phyloP scores from a whole-genome alignment of 805 yeast species.

The Ogataea sp. region DNA sequence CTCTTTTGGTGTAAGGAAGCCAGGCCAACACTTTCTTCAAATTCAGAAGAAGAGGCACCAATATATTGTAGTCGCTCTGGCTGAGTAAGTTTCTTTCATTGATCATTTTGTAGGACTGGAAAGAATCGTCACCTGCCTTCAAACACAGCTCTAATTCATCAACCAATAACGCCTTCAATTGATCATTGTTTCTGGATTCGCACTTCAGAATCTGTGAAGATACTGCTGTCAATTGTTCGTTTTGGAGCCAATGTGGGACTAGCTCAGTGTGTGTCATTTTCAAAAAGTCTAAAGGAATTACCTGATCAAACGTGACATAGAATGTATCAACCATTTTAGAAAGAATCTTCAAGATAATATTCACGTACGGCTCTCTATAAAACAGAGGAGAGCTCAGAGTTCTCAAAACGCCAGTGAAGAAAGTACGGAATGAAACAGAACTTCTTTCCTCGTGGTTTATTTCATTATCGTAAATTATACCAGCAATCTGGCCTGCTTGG shows the following conservation, averaged over 20 bases:
- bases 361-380: slow-evolving; percentile 50
- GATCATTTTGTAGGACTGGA: slow-evolving; percentile 21
- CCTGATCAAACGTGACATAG: slow-evolving; percentile 21
- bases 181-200: slow-evolving; percentile 7
- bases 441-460: slow-evolving; percentile 23
- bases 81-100: slow-evolving; percentile 43
- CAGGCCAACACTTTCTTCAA: slow-evolving; percentile 50
- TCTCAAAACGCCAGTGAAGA: slow-evolving; percentile 40
- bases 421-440: slow-evolving; percentile 36
- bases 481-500: slow-evolving; percentile 42
- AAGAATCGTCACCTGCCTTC: neutral
- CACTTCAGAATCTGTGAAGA: slow-evolving; percentile 24
- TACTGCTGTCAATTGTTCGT: slow-evolving; percentile 20
- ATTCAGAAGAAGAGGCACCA: slow-evolving; percentile 46
- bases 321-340: slow-evolving; percentile 30
- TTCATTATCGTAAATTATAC: slow-evolving; percentile 21
- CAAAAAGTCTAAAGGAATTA: slow-evolving; percentile 12
- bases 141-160: neutral
- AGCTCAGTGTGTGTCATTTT: slow-evolving; percentile 6
- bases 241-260: slow-evolving; percentile 26
- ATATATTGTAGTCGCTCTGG: slow-evolving; percentile 37
- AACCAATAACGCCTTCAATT: neutral
- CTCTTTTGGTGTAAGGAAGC: slow-evolving; percentile 48
- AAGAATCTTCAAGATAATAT: slow-evolving; percentile 32
- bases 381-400: slow-evolving; percentile 52